These are phyloP conservation scores for Heliosperma pusillum DNA, from an alignment of 148 eudicot genomes.

Conservation along the genomic window DNA sequence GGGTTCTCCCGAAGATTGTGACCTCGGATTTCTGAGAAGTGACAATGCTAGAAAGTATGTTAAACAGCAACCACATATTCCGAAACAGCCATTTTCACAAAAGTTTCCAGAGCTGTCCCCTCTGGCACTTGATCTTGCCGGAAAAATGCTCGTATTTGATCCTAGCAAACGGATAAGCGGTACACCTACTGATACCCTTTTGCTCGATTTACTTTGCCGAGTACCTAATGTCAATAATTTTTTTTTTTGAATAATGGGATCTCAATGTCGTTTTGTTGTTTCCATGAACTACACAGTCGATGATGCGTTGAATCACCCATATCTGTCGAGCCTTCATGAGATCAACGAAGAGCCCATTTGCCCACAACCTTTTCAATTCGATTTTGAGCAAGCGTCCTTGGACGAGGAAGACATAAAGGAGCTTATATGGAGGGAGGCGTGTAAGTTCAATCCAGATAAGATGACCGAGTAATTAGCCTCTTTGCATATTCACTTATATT, in stretches of 20 bases:
- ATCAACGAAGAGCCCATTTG: constrained; percentile 95
- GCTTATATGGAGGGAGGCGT: constrained; percentile 76
- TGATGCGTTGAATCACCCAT: constrained; percentile 91
- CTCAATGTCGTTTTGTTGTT: constrained; percentile 11
- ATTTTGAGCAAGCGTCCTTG: constrained; percentile 74
- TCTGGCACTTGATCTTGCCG: constrained; percentile 84
- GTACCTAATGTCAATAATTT: background rate
- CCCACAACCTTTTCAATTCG: constrained; percentile 68
- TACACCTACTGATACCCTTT: constrained; percentile 25
- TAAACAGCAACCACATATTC: constrained; percentile 69
- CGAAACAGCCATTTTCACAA: constrained; percentile 56
- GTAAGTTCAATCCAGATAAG: constrained; percentile 67
- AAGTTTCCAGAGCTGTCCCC: constrained; percentile 76
- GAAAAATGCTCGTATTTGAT: constrained; percentile 91
- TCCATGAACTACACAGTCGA: constrained; percentile 47
- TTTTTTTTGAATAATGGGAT: background rate
- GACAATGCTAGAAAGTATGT: constrained; percentile 82
- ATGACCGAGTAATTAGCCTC: constrained; percentile 19
- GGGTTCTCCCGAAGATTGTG: constrained; percentile 92
- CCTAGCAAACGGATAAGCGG: constrained; percentile 93
- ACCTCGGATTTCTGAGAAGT: constrained; percentile 88
- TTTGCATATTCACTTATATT: constrained; percentile 7
- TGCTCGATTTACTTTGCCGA: background rate
- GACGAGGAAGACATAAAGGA: constrained; percentile 87
- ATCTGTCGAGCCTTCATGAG: constrained; percentile 78